Percentiles rank a stretch among this genome's conserved stretches.
These are phyloP conservation scores for Mycena olivaceomarginata DNA, from an alignment of 768 basidiomycete genomes.

Conservation along the genomic window DNA sequence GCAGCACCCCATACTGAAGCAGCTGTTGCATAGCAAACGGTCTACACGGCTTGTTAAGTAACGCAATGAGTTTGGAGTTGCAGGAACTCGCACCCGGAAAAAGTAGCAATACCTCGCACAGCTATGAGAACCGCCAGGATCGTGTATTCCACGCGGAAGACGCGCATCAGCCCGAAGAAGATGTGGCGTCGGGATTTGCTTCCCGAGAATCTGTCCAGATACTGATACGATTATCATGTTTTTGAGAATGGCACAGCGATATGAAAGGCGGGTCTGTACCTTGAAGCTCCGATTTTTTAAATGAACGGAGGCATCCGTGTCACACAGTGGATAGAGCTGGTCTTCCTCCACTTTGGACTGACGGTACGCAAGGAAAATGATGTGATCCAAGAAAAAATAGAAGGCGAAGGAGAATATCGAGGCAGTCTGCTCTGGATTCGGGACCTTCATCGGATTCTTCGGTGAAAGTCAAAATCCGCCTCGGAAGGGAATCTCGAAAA, in stretches of 20 bases:
- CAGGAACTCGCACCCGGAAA: conserved; percentile 12
- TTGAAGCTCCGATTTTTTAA: conserved; percentile 52
- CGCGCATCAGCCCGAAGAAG: conserved; percentile 66
- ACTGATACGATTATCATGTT: background rate
- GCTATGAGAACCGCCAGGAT: conserved; percentile 46
- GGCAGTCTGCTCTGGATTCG: conserved; percentile 70
- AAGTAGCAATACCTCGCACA: conserved; percentile 9
- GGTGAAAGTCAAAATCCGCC: background rate
- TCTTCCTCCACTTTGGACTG: conserved; percentile 64
- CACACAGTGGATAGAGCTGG: conserved; percentile 77
- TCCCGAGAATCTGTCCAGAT: conserved; percentile 30
- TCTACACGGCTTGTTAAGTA: background rate
- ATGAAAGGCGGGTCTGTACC: conserved; percentile 37
- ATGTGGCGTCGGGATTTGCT: conserved; percentile 16
- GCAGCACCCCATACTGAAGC: background rate
- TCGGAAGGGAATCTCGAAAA: background rate
- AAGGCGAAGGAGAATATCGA: conserved; percentile 61
- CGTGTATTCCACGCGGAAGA: conserved; percentile 51
- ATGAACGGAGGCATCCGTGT: conserved; percentile 65
- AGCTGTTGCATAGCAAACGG: background rate
- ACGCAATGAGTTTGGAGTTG: too few relatives aligned
- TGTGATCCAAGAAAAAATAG: background rate
- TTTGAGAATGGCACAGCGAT: background rate
- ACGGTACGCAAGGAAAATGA: background rate
- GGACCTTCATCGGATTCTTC: conserved; percentile 1